Base-by-base conservation (phyloP, 768 basidiomycete genomes). In the Leccinum rimulosum region DNA sequence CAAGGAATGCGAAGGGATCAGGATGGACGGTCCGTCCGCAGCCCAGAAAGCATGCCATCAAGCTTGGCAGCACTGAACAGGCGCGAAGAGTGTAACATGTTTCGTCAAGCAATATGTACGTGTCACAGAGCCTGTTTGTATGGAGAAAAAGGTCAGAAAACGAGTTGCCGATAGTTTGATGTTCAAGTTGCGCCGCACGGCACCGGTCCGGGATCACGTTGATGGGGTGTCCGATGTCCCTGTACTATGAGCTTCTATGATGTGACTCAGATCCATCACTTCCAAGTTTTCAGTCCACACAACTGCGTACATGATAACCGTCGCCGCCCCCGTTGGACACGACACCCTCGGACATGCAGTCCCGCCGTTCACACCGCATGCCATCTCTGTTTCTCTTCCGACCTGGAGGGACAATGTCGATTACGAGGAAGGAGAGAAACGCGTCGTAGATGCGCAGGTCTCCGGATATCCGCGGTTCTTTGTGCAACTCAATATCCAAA, bases 381-480 rank as follows among this genome's bases (percentile, higher is more conserved):
- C 95, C 12, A 92, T 96, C 63, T 95, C 93, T 3, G 93, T 96
- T n/a, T 95, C 93, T 8, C 80, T 98, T 1, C 95, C 95, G 0
- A 95, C 84, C 31, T 98, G 95, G 95, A 76, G 77, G 33, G 95
- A 98, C 73, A 92, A 89, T 66, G 84, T 98, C 19, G 95, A 80
- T 12, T 98, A 98, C 66, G 96, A 98, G 73, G 89, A 93, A 66
- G 93, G 93, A 17, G 87, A 90, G 9, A 84, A 88, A 64, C 80
- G 94, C 38, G 86, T 98, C 6, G 68, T 90, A 1, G 82, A 89
- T 57, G 77, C 75, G 6, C 93, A 96, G 95, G 83, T 90, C 45
- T 83, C 86, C 4, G 96, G 95, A 5, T 99, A 98, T 69, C 96
- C 96, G 0, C 78, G 96, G 54, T 98, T 98, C 75, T 97, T 96